A percentile compares a stretch with the other conserved stretches of the same genome.
These are phyloP conservation scores for Prosopis cineraria DNA, from an alignment of 306 rosid genomes.

Conservation along the genomic window DNA sequence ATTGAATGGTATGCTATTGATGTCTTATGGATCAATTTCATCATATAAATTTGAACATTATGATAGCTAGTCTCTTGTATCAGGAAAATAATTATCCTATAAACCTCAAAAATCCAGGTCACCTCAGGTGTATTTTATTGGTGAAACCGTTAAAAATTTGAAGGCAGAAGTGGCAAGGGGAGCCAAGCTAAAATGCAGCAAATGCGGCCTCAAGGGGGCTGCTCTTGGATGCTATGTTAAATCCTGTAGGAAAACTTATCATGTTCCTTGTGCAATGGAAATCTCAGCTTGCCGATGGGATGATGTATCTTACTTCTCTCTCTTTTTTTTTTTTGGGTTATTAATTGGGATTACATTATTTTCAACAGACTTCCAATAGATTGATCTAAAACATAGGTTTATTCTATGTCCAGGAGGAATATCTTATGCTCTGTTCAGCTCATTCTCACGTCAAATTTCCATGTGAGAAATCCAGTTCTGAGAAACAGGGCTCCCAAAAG, in stretches of 20 bases:
- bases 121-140: slow-evolving; percentile 77
- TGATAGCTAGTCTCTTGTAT: slow-evolving; percentile 4
- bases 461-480: slow-evolving; percentile 53
- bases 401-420: slow-evolving; percentile 57
- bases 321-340: background rate
- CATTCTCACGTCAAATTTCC: slow-evolving; percentile 74
- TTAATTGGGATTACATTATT: background rate
- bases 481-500: slow-evolving; percentile 37
- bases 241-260: slow-evolving; percentile 87
- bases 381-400: slow-evolving; percentile 23
- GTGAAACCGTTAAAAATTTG: slow-evolving; percentile 64
- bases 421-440: slow-evolving; percentile 78
- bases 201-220: slow-evolving; percentile 85
- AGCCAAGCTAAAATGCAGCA: slow-evolving; percentile 79
- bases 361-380: slow-evolving; percentile 11
- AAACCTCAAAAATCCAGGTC: slow-evolving; percentile 69
- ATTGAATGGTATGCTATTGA: slow-evolving; percentile 64
- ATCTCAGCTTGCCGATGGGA: slow-evolving; percentile 79
- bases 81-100: slow-evolving; percentile 1
- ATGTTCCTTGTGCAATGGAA: slow-evolving; percentile 81
- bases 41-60: background rate
- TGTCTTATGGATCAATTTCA: background rate
- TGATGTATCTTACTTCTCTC: slow-evolving; percentile 41
- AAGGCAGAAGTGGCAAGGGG: slow-evolving; percentile 85
- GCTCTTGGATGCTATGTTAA: slow-evolving; percentile 87